Conservation (phyloP, 2,329 filamentous ascomycete species). For the Colletotrichum endophyticum region DNA sequence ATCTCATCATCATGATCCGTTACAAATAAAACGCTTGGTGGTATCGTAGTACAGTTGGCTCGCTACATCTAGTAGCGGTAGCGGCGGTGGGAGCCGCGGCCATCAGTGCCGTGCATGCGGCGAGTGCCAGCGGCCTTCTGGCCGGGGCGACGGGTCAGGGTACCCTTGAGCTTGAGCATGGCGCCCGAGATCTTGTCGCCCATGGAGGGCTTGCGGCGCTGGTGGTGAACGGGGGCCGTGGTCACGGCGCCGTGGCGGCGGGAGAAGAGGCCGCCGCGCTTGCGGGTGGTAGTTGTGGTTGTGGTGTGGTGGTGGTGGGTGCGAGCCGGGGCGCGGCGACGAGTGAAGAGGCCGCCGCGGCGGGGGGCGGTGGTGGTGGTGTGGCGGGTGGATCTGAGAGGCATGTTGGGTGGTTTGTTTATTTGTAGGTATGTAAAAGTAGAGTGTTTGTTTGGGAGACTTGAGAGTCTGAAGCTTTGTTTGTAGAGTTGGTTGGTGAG, state of each 20-base stretch:
- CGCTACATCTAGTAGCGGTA: conserved; percentile 21
- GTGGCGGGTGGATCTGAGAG: conserved; percentile 28
- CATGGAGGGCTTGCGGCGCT: conserved; percentile 70
- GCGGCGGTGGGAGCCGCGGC: conserved; percentile 57
- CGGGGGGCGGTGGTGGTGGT: conserved; percentile 18
- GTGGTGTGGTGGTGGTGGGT: conserved; percentile 22
- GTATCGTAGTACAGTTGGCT: background rate
- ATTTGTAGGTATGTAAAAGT: background rate
- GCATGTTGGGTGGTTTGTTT: conserved; percentile 32
- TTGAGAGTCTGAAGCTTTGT: conserved; percentile 6
- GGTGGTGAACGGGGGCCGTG: conserved; percentile 56
- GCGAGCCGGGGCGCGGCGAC: conserved; percentile 25
- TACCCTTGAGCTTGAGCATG: conserved; percentile 74
- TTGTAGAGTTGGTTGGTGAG: background rate
- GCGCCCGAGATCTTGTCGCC: conserved; percentile 82
- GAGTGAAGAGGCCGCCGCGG: conserved; percentile 25
- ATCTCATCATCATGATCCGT: background rate
- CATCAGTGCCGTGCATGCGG: conserved; percentile 77
- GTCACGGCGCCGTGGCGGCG: conserved; percentile 31
- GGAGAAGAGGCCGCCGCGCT: conserved; percentile 44
- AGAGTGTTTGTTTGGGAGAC: background rate
- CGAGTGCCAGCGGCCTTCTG: conserved; percentile 72
- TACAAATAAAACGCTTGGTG: background rate
- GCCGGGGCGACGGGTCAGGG: conserved; percentile 70
- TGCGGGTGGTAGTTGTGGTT: conserved; percentile 45